A percentile compares a stretch with the other conserved stretches of the same genome.
Evolutionary conservation across 352 stramenopile species (phyloP).

Genomic region (Globisporangium okanoganense): DNA sequence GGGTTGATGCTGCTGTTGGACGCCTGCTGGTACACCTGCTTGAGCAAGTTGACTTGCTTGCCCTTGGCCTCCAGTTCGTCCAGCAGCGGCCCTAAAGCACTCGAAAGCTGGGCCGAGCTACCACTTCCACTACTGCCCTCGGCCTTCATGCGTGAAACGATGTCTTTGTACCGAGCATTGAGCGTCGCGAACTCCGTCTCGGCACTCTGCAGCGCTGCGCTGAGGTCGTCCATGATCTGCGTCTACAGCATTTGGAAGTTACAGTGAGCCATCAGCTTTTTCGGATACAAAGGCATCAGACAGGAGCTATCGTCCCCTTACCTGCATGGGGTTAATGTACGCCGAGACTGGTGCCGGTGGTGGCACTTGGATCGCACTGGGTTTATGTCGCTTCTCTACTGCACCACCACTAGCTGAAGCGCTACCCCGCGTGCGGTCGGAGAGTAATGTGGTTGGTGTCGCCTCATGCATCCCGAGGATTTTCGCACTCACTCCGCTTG

Average conservation of each 20-base stretch:
- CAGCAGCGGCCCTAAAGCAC: slow-evolving; percentile 37
- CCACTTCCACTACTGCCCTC: slow-evolving; percentile 9
- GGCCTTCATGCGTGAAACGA: slow-evolving; percentile 35
- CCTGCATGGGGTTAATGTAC: slow-evolving; percentile 54
- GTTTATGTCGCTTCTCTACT: slow-evolving; percentile 15
- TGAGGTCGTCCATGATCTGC: slow-evolving; percentile 61
- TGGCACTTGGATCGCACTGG: slow-evolving; percentile 40
- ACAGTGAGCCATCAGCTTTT: not conserved
- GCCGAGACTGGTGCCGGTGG: slow-evolving; percentile 19
- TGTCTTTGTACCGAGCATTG: slow-evolving; percentile 37
- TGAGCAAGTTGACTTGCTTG: slow-evolving; percentile 65
- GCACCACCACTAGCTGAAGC: not conserved
- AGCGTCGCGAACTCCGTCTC: slow-evolving; percentile 47
- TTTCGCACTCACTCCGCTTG: slow-evolving; percentile 5
- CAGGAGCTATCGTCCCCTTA: slow-evolving; percentile 10
- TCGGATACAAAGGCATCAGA: not conserved
- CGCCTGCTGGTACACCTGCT: slow-evolving; percentile 57
- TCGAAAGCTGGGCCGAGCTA: slow-evolving; percentile 31
- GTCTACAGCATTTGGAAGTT: slow-evolving; percentile 19
- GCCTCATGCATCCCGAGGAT: slow-evolving; percentile 13
- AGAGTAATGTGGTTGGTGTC: slow-evolving; percentile 12
- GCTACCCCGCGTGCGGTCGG: slow-evolving; percentile 3
- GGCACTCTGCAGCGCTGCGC: slow-evolving; percentile 27
- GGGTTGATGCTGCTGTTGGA: slow-evolving; percentile 58
- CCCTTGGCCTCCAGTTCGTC: slow-evolving; percentile 63